phyloP scores from a whole-genome alignment of 169 alveolate species.

The Cryptosporidium xiaoi region DNA sequence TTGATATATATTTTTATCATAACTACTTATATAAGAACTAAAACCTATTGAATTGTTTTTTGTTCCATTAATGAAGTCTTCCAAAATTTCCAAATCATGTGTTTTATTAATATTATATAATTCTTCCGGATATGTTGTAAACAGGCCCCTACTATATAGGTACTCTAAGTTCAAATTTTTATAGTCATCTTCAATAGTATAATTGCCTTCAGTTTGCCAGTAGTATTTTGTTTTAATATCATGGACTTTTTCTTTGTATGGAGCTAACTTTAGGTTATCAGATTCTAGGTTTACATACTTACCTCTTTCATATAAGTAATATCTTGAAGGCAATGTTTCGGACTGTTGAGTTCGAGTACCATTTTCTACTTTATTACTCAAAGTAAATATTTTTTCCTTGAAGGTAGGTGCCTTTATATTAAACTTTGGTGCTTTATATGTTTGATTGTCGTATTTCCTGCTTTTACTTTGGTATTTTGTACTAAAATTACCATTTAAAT shows the following conservation, averaged over 20 bases:
- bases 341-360: no score
- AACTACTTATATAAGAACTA: background rate
- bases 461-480: no score
- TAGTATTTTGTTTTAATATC: background rate
- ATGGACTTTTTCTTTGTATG: background rate
- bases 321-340: no score
- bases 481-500: no score
- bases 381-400: slow-evolving; percentile 16
- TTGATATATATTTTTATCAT: background rate
- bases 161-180: slow-evolving; percentile 1
- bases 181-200: background rate
- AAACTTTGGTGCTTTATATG: no score
- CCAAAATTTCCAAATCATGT: no score
- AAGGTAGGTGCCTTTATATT: slow-evolving; percentile 8
- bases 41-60: background rate
- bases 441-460: no score
- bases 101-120: no score
- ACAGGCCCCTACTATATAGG: no score
- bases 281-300: background rate
- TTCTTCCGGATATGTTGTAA: no score
- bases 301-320: no score
- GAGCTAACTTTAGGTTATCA: background rate
- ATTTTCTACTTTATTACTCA: background rate
- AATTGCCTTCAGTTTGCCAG: background rate
- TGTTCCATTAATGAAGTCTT: background rate